Conservation (phyloP, 2,329 filamentous ascomycete genomes). For the Fusarium sp. region DNA sequence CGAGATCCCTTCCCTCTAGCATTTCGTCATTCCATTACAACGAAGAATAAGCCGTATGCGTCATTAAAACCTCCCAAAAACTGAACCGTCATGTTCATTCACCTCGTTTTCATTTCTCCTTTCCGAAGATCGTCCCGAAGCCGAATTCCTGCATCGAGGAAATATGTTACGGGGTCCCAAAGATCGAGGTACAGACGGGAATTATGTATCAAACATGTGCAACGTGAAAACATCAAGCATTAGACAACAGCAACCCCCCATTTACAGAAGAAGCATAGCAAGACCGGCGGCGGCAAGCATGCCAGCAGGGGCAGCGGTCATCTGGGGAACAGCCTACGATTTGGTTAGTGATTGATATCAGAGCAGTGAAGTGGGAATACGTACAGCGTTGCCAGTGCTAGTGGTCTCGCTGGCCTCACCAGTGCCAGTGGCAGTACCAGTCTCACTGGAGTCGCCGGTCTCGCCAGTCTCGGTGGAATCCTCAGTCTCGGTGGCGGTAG, state of each 20-base stretch:
- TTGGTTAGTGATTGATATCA: slow-evolving; percentile 16
- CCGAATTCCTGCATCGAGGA: slow-evolving; percentile 36
- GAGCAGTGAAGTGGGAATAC: slow-evolving; percentile 17
- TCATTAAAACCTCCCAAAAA: slow-evolving; percentile 48
- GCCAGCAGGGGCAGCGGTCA: slow-evolving; percentile 60
- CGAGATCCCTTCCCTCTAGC: slow-evolving; percentile 41
- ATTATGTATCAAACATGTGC: slow-evolving; percentile 59
- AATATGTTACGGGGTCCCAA: slow-evolving; percentile 44
- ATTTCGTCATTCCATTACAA: slow-evolving; percentile 51
- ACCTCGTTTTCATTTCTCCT: slow-evolving; percentile 43
- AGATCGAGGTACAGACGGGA: slow-evolving; percentile 51
- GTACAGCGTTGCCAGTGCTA: slow-evolving; percentile 47
- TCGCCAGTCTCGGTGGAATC: slow-evolving; percentile 15
- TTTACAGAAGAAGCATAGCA: slow-evolving; percentile 62
- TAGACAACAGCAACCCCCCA: slow-evolving; percentile 16
- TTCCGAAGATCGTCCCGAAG: slow-evolving; percentile 45
- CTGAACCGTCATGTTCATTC: slow-evolving; percentile 46
- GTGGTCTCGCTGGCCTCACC: slow-evolving; percentile 33
- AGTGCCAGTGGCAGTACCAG: slow-evolving; percentile 16
- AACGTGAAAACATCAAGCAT: slow-evolving; percentile 47
- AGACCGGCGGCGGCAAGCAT: slow-evolving; percentile 63
- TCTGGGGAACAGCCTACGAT: slow-evolving; percentile 49
- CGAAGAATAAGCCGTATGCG: slow-evolving; percentile 51
- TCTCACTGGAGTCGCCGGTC: slow-evolving; percentile 20
- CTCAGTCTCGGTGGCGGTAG: slow-evolving; percentile 25